A percentile compares a stretch with the other conserved stretches of the same genome.
Evolutionary conservation across 2,329 filamentous ascomycete species (phyloP).

Genomic region (Alternaria sp.): DNA sequence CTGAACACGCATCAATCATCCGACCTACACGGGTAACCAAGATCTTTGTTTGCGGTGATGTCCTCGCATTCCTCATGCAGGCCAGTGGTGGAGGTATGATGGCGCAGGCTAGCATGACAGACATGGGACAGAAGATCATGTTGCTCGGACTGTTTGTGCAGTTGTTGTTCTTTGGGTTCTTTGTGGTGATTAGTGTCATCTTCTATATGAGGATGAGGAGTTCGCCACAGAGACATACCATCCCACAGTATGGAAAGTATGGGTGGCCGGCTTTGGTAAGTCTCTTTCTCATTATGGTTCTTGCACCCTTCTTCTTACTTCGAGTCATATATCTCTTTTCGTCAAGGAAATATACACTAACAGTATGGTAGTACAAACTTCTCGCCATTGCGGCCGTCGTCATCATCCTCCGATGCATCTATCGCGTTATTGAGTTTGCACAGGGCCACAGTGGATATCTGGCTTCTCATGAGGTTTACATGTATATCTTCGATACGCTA

Average conservation of each 20-base stretch:
- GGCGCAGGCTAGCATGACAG: conserved; percentile 23
- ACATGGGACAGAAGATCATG: conserved; percentile 34
- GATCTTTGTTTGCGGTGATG: conserved; percentile 64
- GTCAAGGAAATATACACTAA: neutral
- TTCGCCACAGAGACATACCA: conserved; percentile 16
- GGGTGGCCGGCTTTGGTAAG: conserved; percentile 49
- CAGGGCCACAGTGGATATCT: conserved; percentile 57
- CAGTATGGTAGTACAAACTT: conserved; percentile 18
- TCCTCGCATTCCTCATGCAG: conserved; percentile 62
- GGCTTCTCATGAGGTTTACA: conserved; percentile 53
- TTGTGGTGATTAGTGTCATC: conserved; percentile 32
- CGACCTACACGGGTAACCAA: conserved; percentile 58
- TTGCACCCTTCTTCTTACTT: too few species aligned
- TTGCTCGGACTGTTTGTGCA: conserved; percentile 36
- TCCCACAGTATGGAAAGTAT: conserved; percentile 46
- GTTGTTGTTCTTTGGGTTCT: conserved; percentile 22
- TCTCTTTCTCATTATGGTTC: neutral
- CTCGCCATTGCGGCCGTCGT: conserved; percentile 56
- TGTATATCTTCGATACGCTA: conserved; percentile 58
- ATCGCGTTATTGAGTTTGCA: conserved; percentile 50
- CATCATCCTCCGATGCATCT: conserved; percentile 60
- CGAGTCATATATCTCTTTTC: neutral
- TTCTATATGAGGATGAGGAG: conserved; percentile 34
- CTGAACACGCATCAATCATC: conserved; percentile 54
- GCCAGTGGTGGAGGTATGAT: conserved; percentile 43